Base-by-base conservation (phyloP, 1,284 basidiomycete species). In the Phellopilus nigrolimitatus region DNA sequence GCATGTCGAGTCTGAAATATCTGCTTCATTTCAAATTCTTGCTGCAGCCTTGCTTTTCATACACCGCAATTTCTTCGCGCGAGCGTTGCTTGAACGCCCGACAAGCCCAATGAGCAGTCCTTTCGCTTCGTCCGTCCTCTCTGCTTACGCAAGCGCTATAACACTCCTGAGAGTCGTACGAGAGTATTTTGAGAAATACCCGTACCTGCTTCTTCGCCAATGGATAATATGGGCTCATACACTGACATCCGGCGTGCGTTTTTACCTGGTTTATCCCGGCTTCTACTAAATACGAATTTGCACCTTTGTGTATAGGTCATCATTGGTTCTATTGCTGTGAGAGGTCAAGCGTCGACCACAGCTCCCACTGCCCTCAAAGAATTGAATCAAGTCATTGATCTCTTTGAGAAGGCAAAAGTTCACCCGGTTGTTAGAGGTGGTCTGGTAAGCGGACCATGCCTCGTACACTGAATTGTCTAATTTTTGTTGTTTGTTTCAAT, bases 241-340 rank as follows among this genome's bases (percentile, higher is more conserved):
- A 15, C 34, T 54, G 2, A 38, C 52, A 6, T 46, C 48, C 17
- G 34, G 41, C n/a, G 48, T 53, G 42, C 5, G 39, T 25, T 42
- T 15, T 28, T 12, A 8, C n/a, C 19, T 4, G 9, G 10, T 8
- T 22, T 24, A 9, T 40, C n/a, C n/a, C 13, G 8, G 15, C 12
- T 6, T 19, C 12, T 6, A 24, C 12, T 19, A 44, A 4, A 13
- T 24, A 13, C 25, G 13, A 30, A 31, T 21, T 52, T 39, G n/a
- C 31, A 5, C 9, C 3, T 41, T 8, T 2, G 8, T 30, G 15
- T 13, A 17, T 34, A 56, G 55, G 47, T 57, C 22, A 54, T 60
- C 24, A 39, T 60, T 5, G 59, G 59, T 7, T 57, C 56, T 4
- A 47, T 60, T 15, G 57, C 56, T n/a, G 52, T 47, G 7, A 51